Evolutionary conservation across 2,329 filamentous ascomycete species (phyloP).

Genomic region (Sporothrix brunneoviolacea): DNA sequence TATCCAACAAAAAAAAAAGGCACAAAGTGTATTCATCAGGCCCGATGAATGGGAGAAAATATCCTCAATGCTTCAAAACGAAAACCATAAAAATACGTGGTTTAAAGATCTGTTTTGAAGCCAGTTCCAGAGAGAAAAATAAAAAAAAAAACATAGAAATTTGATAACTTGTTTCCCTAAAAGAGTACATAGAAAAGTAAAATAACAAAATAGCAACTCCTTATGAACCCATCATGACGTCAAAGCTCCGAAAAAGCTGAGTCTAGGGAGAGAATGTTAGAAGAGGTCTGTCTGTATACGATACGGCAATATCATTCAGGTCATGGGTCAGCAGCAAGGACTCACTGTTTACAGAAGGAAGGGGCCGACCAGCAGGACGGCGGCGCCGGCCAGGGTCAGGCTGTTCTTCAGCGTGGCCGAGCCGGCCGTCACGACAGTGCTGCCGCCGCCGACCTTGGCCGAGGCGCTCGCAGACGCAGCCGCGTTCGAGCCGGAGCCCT

Average conservation of each 20-base stretch:
- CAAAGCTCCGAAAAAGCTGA: neutral
- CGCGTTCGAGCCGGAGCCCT: neutral
- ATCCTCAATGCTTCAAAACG: no score
- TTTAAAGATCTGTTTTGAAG: no score
- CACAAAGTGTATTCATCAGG: no score
- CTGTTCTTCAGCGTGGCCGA: constrained; percentile 15
- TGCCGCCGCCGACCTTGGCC: neutral
- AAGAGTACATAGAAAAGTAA: neutral
- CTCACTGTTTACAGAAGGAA: constrained; percentile 10
- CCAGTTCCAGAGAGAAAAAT: no score
- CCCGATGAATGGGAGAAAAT: no score
- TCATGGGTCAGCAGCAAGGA: no score
- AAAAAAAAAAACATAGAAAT: neutral
- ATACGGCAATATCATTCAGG: no score
- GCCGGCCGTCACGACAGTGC: constrained; percentile 15
- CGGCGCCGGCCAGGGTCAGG: constrained; percentile 12
- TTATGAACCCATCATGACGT: constrained; percentile 1
- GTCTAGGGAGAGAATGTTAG: no score
- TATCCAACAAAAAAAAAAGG: no score
- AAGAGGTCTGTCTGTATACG: no score
- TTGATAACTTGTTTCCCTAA: no score
- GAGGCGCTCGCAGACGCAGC: neutral
- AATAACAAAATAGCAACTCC: neutral
- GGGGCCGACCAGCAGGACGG: constrained; percentile 9
- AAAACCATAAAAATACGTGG: no score